Percentiles rank a stretch among this genome's conserved stretches.
Conservation (phyloP, 345 rosid species). For the Noccaea caerulescens region DNA sequence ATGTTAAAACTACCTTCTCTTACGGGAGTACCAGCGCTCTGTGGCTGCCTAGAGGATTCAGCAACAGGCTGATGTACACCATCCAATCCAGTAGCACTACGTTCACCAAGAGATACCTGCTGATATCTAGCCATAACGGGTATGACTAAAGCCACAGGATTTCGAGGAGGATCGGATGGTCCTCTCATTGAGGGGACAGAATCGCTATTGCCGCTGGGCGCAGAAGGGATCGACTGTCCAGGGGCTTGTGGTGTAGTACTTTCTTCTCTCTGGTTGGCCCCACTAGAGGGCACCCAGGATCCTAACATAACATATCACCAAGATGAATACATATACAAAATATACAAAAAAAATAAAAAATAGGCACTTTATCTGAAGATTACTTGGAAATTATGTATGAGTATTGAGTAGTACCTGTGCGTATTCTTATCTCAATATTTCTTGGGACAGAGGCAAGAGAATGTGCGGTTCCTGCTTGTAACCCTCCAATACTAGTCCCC, state of each 20-base stretch:
- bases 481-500: slow-evolving; percentile 51
- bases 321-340: slow-evolving; percentile 2
- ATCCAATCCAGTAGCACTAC: slow-evolving; percentile 33
- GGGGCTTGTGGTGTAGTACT: slow-evolving; percentile 43
- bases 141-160: slow-evolving; percentile 42
- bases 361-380: not conserved
- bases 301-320: slow-evolving; percentile 44
- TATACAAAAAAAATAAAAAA: not conserved
- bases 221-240: slow-evolving; percentile 44
- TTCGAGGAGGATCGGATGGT: slow-evolving; percentile 35
- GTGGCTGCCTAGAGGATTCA: slow-evolving; percentile 37
- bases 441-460: slow-evolving; percentile 53
- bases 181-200: slow-evolving; percentile 35
- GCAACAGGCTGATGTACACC: slow-evolving; percentile 33
- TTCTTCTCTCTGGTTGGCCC: slow-evolving; percentile 48
- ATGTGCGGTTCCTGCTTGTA: slow-evolving; percentile 47
- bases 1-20: slow-evolving; percentile 41
- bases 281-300: slow-evolving; percentile 47
- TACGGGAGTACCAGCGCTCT: slow-evolving; percentile 30
- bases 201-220: slow-evolving; percentile 42
- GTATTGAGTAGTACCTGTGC: slow-evolving; percentile 50
- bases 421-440: slow-evolving; percentile 66
- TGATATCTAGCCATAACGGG: slow-evolving; percentile 45
- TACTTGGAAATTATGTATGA: not conserved
- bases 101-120: slow-evolving; percentile 36